Evolutionary conservation across 495 filamentous ascomycete genomes (phyloP).

Genomic region (Trichoderma parareesei): DNA sequence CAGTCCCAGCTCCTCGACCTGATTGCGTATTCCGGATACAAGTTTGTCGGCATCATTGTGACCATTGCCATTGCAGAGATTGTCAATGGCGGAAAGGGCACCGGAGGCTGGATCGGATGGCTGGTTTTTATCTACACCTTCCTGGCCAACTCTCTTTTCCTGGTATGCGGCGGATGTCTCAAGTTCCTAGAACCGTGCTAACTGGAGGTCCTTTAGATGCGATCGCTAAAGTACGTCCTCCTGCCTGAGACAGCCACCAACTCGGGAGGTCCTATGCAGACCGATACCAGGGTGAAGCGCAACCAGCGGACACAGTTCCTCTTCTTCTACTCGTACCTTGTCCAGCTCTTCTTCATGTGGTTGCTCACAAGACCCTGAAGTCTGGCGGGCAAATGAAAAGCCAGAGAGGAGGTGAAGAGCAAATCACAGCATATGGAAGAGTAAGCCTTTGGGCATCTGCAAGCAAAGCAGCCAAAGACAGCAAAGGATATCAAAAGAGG

Average conservation of each 20-base stretch:
- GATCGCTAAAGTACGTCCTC: constrained; percentile 90
- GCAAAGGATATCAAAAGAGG: not conserved
- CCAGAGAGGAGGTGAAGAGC: not conserved
- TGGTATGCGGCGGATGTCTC: constrained; percentile 49
- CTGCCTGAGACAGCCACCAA: constrained; percentile 72
- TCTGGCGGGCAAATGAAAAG: not conserved
- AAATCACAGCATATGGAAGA: not conserved
- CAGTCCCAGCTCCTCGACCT: constrained; percentile 80
- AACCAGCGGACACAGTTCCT: constrained; percentile 91
- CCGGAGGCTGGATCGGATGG: constrained; percentile 84
- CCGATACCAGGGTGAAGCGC: constrained; percentile 63
- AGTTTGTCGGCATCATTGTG: constrained; percentile 92
- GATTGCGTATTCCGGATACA: constrained; percentile 94
- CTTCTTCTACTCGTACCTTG: constrained; percentile 88
- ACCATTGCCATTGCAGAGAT: constrained; percentile 72
- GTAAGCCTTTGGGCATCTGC: not conserved
- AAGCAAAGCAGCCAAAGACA: not conserved
- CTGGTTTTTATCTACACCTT: constrained; percentile 83
- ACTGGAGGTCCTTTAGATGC: constrained; percentile 49
- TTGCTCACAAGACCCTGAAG: constrained; percentile 51
- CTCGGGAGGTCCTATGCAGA: constrained; percentile 59
- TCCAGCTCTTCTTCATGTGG: constrained; percentile 95
- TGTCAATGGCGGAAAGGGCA: constrained; percentile 66
- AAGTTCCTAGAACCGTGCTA: not conserved
- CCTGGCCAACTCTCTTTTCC: constrained; percentile 87